Evolutionary conservation across 2,329 filamentous ascomycete species (phyloP).

Genomic region (Macrophomina tecta): DNA sequence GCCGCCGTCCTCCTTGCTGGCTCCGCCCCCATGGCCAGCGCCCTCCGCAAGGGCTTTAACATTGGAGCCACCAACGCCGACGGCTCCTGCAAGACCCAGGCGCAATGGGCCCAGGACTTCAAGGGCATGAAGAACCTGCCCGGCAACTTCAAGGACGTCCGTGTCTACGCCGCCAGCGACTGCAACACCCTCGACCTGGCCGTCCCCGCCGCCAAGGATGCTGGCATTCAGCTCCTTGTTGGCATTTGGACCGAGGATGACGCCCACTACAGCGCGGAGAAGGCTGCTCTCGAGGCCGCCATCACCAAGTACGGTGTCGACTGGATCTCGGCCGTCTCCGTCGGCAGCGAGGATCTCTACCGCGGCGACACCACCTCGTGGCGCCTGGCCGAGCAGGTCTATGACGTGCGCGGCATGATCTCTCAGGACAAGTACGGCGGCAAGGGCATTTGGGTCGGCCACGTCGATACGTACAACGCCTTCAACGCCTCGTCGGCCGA

Average conservation of each 20-base stretch:
- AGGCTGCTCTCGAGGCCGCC: conserved; percentile 40
- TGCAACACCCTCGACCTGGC: conserved; percentile 35
- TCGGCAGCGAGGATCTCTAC: conserved; percentile 63
- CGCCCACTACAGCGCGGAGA: conserved; percentile 42
- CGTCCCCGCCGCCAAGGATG: conserved; percentile 43
- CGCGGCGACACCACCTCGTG: conserved; percentile 48
- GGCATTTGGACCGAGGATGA: conserved; percentile 43
- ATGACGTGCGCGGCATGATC: conserved; percentile 38
- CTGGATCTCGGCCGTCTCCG: conserved; percentile 44
- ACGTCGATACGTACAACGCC: conserved; percentile 47
- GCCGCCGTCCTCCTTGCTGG: conserved; percentile 18
- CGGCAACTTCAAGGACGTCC: conserved; percentile 36
- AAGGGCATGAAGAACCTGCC: conserved; percentile 35
- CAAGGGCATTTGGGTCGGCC: conserved; percentile 36
- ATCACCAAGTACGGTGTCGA: conserved; percentile 43
- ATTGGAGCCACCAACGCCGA: conserved; percentile 36
- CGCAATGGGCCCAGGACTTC: conserved; percentile 39
- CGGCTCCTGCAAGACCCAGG: conserved; percentile 36
- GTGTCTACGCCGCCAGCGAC: conserved; percentile 39
- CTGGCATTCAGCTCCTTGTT: conserved; percentile 44
- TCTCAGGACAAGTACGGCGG: conserved; percentile 29
- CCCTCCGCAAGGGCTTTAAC: conserved; percentile 42
- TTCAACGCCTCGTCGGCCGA: conserved; percentile 45
- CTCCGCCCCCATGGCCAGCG: conserved; percentile 41
- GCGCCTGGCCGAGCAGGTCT: conserved; percentile 35